Evolutionary conservation across 257 asterid species (phyloP).

Genomic region (Solanum paucissectum): DNA sequence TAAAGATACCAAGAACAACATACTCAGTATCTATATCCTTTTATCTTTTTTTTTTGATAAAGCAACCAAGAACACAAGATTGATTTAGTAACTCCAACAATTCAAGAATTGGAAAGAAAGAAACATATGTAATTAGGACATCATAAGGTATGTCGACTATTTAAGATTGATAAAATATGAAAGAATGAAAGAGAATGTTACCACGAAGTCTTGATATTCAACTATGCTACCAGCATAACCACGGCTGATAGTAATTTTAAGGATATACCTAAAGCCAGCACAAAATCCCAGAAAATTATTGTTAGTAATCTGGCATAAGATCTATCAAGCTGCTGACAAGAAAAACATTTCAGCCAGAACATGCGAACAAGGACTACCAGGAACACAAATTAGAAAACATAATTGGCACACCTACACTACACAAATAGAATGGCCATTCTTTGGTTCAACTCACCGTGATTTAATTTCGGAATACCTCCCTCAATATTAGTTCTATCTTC

Average conservation of each 20-base stretch:
- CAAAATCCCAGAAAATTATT: not conserved
- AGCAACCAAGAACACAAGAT: not conserved
- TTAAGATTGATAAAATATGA: not conserved
- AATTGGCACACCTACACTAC: not conserved
- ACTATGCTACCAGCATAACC: slow-evolving; percentile 96
- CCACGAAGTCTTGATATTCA: slow-evolving; percentile 92
- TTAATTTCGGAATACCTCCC: not conserved
- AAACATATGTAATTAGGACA: slow-evolving; percentile 3
- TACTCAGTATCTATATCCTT: not conserved
- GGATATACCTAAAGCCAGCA: slow-evolving; percentile 53
- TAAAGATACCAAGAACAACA: not conserved
- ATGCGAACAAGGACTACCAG: not conserved
- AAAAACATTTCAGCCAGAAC: not conserved
- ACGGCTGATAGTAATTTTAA: slow-evolving; percentile 80
- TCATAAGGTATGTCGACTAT: not conserved
- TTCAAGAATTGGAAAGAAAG: not conserved
- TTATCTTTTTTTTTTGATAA: not conserved
- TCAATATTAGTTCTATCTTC: not conserved
- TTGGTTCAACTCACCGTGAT: not conserved
- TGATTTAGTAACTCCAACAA: not conserved
- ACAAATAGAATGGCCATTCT: not conserved
- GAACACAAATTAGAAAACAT: not conserved
- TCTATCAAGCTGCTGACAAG: not conserved
- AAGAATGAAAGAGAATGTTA: slow-evolving; percentile 12
- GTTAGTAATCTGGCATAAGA: not conserved